A percentile compares a stretch with the other conserved stretches of the same genome.
Evolutionary conservation across 257 asterid genomes (phyloP).

Genomic region (Scutellaria barbata): DNA sequence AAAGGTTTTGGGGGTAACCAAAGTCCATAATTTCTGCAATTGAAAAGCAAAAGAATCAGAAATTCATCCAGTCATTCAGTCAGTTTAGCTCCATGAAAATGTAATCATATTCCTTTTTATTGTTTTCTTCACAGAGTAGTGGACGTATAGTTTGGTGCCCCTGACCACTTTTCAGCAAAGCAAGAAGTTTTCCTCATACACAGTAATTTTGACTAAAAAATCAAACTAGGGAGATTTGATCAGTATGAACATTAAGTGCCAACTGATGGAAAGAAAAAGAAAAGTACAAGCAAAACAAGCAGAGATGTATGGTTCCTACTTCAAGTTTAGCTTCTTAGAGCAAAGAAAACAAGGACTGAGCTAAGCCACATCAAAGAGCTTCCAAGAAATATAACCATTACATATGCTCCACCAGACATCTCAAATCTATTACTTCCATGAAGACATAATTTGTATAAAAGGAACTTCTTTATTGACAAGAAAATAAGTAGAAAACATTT

Average conservation of each 20-base stretch:
- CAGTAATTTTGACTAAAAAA: background rate
- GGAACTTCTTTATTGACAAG: background rate
- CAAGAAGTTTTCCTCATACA: conserved; percentile 8
- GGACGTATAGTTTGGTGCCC: conserved; percentile 3
- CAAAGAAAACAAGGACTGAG: background rate
- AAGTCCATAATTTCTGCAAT: conserved; percentile 96
- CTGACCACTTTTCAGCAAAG: conserved; percentile 18
- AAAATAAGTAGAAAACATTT: conserved; percentile 8
- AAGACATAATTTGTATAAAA: background rate
- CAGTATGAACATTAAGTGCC: background rate
- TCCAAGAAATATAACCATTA: conserved; percentile 26
- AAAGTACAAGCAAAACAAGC: conserved; percentile 15
- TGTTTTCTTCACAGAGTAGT: conserved; percentile 10
- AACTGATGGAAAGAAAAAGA: conserved; percentile 9
- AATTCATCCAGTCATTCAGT: conserved; percentile 23
- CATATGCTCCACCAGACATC: conserved; percentile 12
- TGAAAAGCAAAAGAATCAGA: conserved; percentile 31
- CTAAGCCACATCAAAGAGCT: conserved; percentile 27
- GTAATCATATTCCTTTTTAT: background rate
- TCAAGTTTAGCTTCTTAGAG: conserved; percentile 5
- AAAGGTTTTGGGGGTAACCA: conserved; percentile 98
- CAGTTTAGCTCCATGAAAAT: conserved; percentile 15
- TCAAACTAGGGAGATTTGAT: conserved; percentile 22
- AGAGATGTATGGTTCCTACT: conserved; percentile 1
- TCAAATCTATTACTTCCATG: background rate